These are phyloP conservation scores for Phtheirospermum japonicum DNA, from an alignment of 257 asterid species.

Conservation along the genomic window DNA sequence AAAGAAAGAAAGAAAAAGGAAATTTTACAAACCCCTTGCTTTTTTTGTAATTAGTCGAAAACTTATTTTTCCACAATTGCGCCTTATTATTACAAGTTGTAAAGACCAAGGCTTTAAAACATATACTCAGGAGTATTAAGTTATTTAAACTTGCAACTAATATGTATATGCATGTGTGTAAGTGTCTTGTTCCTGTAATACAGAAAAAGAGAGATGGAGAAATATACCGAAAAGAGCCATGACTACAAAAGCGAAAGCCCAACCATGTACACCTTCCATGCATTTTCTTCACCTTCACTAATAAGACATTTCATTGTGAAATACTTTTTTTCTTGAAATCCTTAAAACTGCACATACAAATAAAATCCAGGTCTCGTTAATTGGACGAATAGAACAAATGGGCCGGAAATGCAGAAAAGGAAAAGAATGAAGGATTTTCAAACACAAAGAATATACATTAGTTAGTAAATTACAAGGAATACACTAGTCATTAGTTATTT, in stretches of 20 bases:
- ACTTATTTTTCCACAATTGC: too few relatives aligned
- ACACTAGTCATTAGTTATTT: not conserved
- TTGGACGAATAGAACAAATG: too few relatives aligned
- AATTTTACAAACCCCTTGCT: too few relatives aligned
- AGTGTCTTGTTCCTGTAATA: not conserved
- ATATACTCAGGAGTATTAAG: too few relatives aligned
- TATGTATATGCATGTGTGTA: not conserved
- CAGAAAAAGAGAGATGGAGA: not conserved
- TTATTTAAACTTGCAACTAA: not conserved
- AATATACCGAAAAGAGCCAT: slow-evolving; percentile 30
- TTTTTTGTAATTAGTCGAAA: too few relatives aligned
- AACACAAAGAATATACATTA: not conserved
- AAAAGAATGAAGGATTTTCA: not conserved
- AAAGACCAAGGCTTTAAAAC: too few relatives aligned
- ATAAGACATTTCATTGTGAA: slow-evolving; percentile 7
- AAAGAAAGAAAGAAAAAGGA: too few relatives aligned
- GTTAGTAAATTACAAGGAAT: not conserved
- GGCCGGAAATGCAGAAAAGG: not conserved
- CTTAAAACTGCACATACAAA: slow-evolving; percentile 14
- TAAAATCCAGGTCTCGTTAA: not conserved
- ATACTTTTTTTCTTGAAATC: not conserved
- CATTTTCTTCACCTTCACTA: not conserved
- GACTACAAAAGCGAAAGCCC: slow-evolving; percentile 24
- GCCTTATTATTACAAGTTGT: too few relatives aligned
- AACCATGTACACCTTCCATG: slow-evolving; percentile 17